Conservation (phyloP, 2,329 filamentous ascomycete species). For the Drechslera avenae region DNA sequence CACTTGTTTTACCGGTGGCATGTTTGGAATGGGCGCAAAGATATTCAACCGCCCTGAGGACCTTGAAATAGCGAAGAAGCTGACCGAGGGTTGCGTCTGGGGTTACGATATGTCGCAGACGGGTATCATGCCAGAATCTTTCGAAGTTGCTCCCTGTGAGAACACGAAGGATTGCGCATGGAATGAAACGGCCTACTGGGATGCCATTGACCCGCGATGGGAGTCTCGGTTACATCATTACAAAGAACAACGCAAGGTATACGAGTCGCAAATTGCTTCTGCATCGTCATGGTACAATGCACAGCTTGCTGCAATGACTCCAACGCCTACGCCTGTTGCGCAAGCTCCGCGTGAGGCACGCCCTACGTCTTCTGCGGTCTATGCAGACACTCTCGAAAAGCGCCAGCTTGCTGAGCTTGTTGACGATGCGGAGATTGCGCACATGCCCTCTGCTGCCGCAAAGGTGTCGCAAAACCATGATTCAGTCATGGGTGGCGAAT, state of each 20-base stretch:
- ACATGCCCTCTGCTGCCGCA: slow-evolving; percentile 13
- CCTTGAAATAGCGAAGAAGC: slow-evolving; percentile 60
- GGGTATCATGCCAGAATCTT: slow-evolving; percentile 67
- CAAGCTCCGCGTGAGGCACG: slow-evolving; percentile 16
- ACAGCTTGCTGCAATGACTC: slow-evolving; percentile 34
- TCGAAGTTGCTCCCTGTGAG: slow-evolving; percentile 56
- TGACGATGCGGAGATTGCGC: slow-evolving; percentile 27
- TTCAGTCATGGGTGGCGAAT: slow-evolving; percentile 25
- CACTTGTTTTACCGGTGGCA: slow-evolving; percentile 72
- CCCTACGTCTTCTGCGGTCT: slow-evolving; percentile 24
- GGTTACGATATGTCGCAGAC: slow-evolving; percentile 62
- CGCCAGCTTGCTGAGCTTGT: slow-evolving; percentile 35
- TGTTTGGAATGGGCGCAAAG: slow-evolving; percentile 70
- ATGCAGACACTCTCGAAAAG: slow-evolving; percentile 30
- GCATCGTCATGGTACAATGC: slow-evolving; percentile 40
- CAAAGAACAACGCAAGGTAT: slow-evolving; percentile 42
- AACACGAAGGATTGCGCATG: slow-evolving; percentile 50
- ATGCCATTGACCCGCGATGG: slow-evolving; percentile 45
- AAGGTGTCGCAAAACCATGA: slow-evolving; percentile 13
- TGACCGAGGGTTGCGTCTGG: slow-evolving; percentile 69
- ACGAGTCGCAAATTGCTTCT: slow-evolving; percentile 41
- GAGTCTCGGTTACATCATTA: slow-evolving; percentile 36
- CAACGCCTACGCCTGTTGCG: slow-evolving; percentile 18
- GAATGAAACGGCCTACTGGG: slow-evolving; percentile 54
- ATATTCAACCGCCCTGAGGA: slow-evolving; percentile 63